Evolutionary conservation across 805 yeast species (phyloP).

Genomic region (Maudiozyma pseudohumilis): DNA sequence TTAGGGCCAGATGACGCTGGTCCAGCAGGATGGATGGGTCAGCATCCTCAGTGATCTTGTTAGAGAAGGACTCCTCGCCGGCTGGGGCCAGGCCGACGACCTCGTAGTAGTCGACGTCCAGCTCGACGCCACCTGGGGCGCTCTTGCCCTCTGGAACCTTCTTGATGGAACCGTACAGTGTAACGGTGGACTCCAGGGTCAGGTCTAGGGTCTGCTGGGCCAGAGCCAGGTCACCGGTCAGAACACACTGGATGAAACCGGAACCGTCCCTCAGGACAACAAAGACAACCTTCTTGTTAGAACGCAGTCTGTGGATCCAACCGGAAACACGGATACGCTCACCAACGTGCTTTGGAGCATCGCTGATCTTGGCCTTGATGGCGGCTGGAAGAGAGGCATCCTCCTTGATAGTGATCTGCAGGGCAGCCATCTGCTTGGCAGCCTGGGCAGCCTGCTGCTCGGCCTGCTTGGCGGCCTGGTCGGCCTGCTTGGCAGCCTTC

Average conservation of each 20-base stretch:
- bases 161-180: conserved; percentile 69
- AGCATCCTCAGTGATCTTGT: conserved; percentile 86
- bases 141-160: conserved; percentile 90
- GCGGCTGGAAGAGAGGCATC: conserved; percentile 70
- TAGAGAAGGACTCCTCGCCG: conserved; percentile 91
- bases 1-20: conserved; percentile 87
- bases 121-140: conserved; percentile 97
- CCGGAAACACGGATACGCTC: conserved; percentile 74
- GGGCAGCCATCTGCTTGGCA: conserved; percentile 65
- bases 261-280: conserved; percentile 92
- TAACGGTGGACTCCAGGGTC: conserved; percentile 80
- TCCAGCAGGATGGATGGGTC: conserved; percentile 90
- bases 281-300: conserved; percentile 87
- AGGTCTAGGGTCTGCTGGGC: conserved; percentile 77
- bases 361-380: conserved; percentile 50
- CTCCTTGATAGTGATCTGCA: conserved; percentile 63
- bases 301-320: conserved; percentile 92
- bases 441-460: conserved; percentile 60
- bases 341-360: conserved; percentile 47
- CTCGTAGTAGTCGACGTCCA: conserved; percentile 82
- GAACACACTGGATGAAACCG: conserved; percentile 79
- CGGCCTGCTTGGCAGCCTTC: conserved; percentile 44
- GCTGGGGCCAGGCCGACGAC: conserved; percentile 89
- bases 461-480: conserved; percentile 41
- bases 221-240: conserved; percentile 84